Evolutionary conservation across 768 basidiomycete species (phyloP), one percentile per base, ranked within the genome.

Genomic region (Punctularia strigosozonata): DNA sequence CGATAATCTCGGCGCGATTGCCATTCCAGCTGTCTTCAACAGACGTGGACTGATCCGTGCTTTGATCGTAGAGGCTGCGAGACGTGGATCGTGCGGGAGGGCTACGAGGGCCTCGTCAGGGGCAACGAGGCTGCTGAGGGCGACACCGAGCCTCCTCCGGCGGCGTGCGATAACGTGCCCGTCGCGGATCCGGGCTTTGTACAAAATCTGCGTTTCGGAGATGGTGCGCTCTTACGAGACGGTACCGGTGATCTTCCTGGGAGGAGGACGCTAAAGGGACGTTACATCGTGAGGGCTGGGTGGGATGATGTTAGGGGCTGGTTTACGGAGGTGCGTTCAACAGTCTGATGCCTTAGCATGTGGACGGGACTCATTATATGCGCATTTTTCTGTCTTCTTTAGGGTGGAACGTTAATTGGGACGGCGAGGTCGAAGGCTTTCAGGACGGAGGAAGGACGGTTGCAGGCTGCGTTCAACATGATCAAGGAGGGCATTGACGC

Each of bases 241-340:
- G 89, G 89, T 4, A 89, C 86, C 4, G 79, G 77, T 12, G 88
- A 91, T 56, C 74, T 70, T 43, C 51, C 60, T 2, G 47, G 66
- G 14, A 81, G 80, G 18, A 70, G 79, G 38, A 78, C 79, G 3
- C 71, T 99, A 51, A 91, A 87, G 53, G 90, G 89, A 2, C 68
- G 83, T 36, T 89, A 95, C 59, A 95, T 98, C 49, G 83, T 98
- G 17, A 71, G 88, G 39, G 94, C 94, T 2, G 95, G 95, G 7
- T 98, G 92, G 82, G 95, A 99, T 55, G 95, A 99, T 57, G 94
- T 98, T 23, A 68, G 89, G 34, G 89, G 88, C 10, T 98, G 91
- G 90, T 80, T 94, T 48, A 74, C 82, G 22, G 76, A 95, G 71
- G 88, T 81, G 48, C 41, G 74, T 57, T 6, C 15, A 17, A 23